These are phyloP conservation scores for Aspergillus sclerotialis DNA, from an alignment of 2,329 filamentous ascomycete genomes.

Conservation along the genomic window DNA sequence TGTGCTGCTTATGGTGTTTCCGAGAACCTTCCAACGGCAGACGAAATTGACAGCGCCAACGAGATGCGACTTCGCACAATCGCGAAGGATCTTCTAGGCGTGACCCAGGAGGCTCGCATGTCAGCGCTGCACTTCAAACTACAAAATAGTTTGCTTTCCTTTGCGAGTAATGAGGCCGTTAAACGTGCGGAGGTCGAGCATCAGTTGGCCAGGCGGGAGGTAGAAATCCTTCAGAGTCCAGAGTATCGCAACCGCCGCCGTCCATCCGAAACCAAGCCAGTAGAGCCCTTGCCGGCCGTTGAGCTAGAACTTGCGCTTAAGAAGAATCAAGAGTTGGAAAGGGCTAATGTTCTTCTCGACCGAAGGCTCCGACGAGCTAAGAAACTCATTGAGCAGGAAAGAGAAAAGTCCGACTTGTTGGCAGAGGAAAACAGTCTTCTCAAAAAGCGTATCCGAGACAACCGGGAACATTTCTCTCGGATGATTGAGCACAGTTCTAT, in stretches of 20 bases:
- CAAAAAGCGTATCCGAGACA: conserved; percentile 78
- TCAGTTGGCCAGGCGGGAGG: conserved; percentile 81
- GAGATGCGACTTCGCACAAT: conserved; percentile 48
- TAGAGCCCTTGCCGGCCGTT: conserved; percentile 32
- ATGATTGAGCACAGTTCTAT: conserved; percentile 68
- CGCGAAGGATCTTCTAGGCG: conserved; percentile 46
- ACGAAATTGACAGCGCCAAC: conserved; percentile 48
- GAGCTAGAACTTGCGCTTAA: conserved; percentile 55
- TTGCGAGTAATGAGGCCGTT: conserved; percentile 77
- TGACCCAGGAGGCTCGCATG: conserved; percentile 64
- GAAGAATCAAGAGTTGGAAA: conserved; percentile 59
- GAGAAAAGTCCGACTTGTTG: conserved; percentile 64
- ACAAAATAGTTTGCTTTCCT: conserved; percentile 74
- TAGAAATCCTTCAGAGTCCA: conserved; percentile 71
- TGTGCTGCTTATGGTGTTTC: conserved; percentile 36
- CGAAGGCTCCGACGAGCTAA: conserved; percentile 66
- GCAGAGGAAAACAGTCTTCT: conserved; percentile 70
- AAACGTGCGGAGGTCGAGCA: conserved; percentile 87
- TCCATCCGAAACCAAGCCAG: conserved; percentile 42
- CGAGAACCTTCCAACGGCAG: conserved; percentile 39
- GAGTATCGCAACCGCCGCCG: conserved; percentile 61
- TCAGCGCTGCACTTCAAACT: conserved; percentile 85
- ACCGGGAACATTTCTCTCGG: conserved; percentile 75
- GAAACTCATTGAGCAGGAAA: conserved; percentile 69
- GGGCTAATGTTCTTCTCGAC: conserved; percentile 58